Evolutionary conservation across 2,329 filamentous ascomycete genomes (phyloP).

Genomic region (Aureobasidium sp.): DNA sequence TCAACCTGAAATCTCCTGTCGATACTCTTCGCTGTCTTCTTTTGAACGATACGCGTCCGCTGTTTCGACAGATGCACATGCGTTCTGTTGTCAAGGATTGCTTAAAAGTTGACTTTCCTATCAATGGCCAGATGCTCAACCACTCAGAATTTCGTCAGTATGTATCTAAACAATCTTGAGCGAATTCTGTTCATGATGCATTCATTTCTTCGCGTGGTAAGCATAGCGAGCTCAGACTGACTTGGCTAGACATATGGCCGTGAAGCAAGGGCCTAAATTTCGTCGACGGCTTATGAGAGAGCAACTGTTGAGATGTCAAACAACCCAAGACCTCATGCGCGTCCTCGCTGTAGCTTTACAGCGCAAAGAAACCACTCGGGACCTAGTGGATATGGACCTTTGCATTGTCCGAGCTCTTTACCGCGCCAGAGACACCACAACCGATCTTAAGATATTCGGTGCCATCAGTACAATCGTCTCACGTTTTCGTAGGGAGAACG

Average conservation of each 20-base stretch:
- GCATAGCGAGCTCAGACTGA: not conserved
- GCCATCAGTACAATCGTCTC: conserved; percentile 24
- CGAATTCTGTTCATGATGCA: not conserved
- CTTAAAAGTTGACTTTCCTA: not conserved
- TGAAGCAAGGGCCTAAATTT: conserved; percentile 19
- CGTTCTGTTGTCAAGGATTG: not conserved
- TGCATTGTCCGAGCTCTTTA: conserved; percentile 28
- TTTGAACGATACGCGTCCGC: not conserved
- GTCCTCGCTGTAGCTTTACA: conserved; percentile 27
- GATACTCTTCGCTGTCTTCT: conserved; percentile 6
- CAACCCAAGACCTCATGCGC: conserved; percentile 25
- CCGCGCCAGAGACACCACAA: conserved; percentile 25
- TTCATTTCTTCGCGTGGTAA: not conserved
- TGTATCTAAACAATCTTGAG: not conserved
- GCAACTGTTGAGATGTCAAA: conserved; percentile 26
- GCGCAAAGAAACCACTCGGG: conserved; percentile 15
- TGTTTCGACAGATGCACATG: not conserved
- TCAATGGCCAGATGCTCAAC: conserved; percentile 12
- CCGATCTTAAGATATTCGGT: conserved; percentile 25
- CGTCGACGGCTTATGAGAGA: conserved; percentile 20
- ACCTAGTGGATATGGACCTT: conserved; percentile 22
- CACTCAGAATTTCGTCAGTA: conserved; percentile 20
- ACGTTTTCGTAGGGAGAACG: conserved; percentile 22
- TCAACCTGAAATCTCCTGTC: conserved; percentile 5
- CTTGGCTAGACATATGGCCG: conserved; percentile 1